Percentiles rank a stretch among this genome's conserved stretches.
Conservation (phyloP, 768 basidiomycete genomes). For the Pisolithus albus region DNA sequence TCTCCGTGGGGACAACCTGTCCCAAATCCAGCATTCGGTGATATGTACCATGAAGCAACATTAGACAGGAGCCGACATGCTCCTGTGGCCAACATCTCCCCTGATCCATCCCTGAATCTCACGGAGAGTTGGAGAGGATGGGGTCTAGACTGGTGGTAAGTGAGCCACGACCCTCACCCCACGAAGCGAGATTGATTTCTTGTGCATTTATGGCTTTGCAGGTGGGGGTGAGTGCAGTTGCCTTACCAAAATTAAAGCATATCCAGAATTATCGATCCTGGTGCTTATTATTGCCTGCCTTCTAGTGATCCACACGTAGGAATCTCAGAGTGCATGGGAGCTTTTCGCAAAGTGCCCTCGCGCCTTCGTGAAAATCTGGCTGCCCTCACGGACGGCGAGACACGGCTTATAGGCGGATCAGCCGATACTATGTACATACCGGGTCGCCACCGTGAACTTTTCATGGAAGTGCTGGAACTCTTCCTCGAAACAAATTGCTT, state of each 20-base stretch:
- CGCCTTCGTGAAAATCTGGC: constrained; percentile 34
- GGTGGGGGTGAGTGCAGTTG: constrained; percentile 35
- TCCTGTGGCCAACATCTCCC: constrained; percentile 36
- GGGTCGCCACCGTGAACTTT: constrained; percentile 30
- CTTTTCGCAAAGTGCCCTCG: constrained; percentile 30
- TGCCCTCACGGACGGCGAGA: constrained; percentile 25
- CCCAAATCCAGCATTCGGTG: constrained; percentile 31
- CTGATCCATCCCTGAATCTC: constrained; percentile 32
- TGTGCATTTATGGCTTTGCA: constrained; percentile 8
- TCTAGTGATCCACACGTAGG: constrained; percentile 39
- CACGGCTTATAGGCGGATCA: constrained; percentile 41
- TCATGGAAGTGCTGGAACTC: constrained; percentile 36
- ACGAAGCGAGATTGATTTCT: constrained; percentile 6
- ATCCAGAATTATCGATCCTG: not conserved
- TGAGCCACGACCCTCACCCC: constrained; percentile 5
- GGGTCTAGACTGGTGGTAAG: constrained; percentile 38
- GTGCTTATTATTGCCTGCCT: not conserved
- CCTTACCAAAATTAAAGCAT: not conserved
- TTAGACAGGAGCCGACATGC: constrained; percentile 27
- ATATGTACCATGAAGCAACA: constrained; percentile 3
- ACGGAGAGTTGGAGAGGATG: constrained; percentile 37
- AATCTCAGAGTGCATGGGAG: constrained; percentile 36
- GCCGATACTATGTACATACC: constrained; percentile 46
- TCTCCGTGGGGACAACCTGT: constrained; percentile 40
- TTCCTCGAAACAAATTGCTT: constrained; percentile 46